Evolutionary conservation across 352 stramenopile genomes (phyloP).

Genomic region (Phytophthora pini): DNA sequence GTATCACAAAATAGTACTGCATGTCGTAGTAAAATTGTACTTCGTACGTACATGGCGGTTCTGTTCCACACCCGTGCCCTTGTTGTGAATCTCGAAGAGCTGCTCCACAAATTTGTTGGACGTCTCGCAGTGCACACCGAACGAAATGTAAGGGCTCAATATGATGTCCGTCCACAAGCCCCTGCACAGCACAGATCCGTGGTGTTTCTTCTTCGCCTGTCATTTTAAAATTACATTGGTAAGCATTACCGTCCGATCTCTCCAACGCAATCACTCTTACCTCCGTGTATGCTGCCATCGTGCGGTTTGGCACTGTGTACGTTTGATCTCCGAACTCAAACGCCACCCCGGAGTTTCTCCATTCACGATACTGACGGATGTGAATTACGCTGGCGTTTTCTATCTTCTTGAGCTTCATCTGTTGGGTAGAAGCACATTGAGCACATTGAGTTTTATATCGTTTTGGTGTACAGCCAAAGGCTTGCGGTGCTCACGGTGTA

Average conservation of each 20-base stretch:
- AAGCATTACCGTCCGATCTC: too few relatives aligned
- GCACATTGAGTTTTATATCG: neutral
- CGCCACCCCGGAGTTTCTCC: slow-evolving; percentile 92
- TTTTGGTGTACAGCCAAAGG: too few relatives aligned
- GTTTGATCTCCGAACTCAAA: slow-evolving; percentile 96
- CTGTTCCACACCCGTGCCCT: slow-evolving; percentile 93
- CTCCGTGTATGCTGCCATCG: slow-evolving; percentile 90
- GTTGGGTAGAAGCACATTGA: neutral
- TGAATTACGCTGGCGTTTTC: slow-evolving; percentile 93
- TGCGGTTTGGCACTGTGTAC: slow-evolving; percentile 92
- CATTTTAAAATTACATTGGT: neutral
- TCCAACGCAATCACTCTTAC: slow-evolving; percentile 24
- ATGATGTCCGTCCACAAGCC: slow-evolving; percentile 94
- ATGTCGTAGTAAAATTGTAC: too few relatives aligned
- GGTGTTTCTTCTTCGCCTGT: slow-evolving; percentile 71
- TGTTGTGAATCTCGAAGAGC: slow-evolving; percentile 95
- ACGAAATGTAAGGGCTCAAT: slow-evolving; percentile 90
- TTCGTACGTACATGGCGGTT: slow-evolving; percentile 83
- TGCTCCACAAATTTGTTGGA: slow-evolving; percentile 79
- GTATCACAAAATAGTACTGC: too few relatives aligned
- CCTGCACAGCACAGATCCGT: slow-evolving; percentile 79
- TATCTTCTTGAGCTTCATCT: slow-evolving; percentile 88
- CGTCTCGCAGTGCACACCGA: slow-evolving; percentile 88
- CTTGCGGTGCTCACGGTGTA: slow-evolving; percentile 72
- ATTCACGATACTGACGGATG: slow-evolving; percentile 91